Conservation (phyloP, 1,284 basidiomycete genomes). For the Phellinidium pouzarii region DNA sequence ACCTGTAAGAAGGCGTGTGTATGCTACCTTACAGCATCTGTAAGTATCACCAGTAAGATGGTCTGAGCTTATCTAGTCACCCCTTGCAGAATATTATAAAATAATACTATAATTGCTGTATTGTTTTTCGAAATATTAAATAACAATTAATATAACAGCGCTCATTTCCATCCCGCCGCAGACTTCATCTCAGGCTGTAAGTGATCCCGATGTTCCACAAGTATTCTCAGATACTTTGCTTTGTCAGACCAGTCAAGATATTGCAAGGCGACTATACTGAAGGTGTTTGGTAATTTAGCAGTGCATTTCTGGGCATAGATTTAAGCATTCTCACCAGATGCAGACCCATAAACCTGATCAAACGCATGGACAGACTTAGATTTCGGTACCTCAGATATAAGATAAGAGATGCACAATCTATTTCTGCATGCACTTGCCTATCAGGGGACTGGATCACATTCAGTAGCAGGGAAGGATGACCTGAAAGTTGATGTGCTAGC, state of each 20-base stretch:
- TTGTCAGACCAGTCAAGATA: slow-evolving; percentile 75
- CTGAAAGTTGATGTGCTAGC: slow-evolving; percentile 77
- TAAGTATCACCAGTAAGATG: no score
- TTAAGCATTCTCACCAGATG: slow-evolving; percentile 60
- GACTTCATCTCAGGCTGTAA: no score
- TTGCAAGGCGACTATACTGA: slow-evolving; percentile 56
- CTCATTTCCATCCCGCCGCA: no score
- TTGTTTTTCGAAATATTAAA: no score
- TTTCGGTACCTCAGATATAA: slow-evolving; percentile 36
- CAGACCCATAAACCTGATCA: slow-evolving; percentile 74
- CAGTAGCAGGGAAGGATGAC: slow-evolving; percentile 76
- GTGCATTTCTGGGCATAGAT: no score
- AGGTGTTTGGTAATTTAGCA: slow-evolving; percentile 16
- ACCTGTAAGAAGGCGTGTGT: no score
- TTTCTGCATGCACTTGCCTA: slow-evolving; percentile 47
- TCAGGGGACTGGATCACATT: slow-evolving; percentile 55
- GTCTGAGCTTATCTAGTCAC: no score
- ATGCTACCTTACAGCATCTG: no score
- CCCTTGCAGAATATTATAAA: no score
- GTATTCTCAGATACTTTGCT: slow-evolving; percentile 54
- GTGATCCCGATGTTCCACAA: slow-evolving; percentile 53
- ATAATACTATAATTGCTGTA: no score
- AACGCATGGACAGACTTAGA: slow-evolving; percentile 69
- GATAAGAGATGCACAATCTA: slow-evolving; percentile 55
- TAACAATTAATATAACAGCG: no score